Evolutionary conservation across 768 basidiomycete genomes (phyloP).

Genomic region (Imleria badia): DNA sequence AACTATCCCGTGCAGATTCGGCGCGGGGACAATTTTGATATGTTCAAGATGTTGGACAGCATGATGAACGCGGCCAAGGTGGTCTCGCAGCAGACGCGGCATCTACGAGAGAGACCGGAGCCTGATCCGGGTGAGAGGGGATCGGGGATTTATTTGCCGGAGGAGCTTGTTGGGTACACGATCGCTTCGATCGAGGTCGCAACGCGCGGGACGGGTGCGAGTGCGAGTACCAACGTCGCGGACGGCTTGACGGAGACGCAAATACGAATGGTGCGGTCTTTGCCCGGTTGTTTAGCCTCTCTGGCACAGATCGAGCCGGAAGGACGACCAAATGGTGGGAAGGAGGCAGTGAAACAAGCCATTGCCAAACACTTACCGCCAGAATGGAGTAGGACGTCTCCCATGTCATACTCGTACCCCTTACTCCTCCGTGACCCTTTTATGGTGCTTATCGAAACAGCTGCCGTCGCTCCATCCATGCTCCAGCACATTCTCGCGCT

Average conservation of each 20-base stretch:
- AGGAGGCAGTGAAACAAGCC: conserved; percentile 75
- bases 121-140: conserved; percentile 75
- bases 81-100: conserved; percentile 81
- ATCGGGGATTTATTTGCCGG: conserved; percentile 85
- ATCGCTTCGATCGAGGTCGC: conserved; percentile 79
- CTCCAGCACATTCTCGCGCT: conserved; percentile 86
- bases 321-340: conserved; percentile 68
- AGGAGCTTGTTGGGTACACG: conserved; percentile 89
- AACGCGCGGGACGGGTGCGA: conserved; percentile 60
- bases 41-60: conserved; percentile 83
- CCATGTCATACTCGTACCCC: conserved; percentile 82
- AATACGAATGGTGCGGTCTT: conserved; percentile 70
- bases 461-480: conserved; percentile 86
- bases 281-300: conserved; percentile 67
- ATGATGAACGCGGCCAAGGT: conserved; percentile 76
- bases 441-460: conserved; percentile 85
- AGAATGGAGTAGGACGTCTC: conserved; percentile 86
- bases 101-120: conserved; percentile 74
- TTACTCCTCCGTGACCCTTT: conserved; percentile 89
- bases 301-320: conserved; percentile 70
- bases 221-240: conserved; percentile 50
- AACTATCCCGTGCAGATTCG: conserved; percentile 60
- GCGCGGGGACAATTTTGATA: conserved; percentile 53
- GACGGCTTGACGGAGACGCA: conserved; percentile 72
- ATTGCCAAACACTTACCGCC: conserved; percentile 88